A percentile compares a stretch with the other conserved stretches of the same genome.
Evolutionary conservation across 345 rosid genomes (phyloP).

Genomic region (Moricandia arvensis): DNA sequence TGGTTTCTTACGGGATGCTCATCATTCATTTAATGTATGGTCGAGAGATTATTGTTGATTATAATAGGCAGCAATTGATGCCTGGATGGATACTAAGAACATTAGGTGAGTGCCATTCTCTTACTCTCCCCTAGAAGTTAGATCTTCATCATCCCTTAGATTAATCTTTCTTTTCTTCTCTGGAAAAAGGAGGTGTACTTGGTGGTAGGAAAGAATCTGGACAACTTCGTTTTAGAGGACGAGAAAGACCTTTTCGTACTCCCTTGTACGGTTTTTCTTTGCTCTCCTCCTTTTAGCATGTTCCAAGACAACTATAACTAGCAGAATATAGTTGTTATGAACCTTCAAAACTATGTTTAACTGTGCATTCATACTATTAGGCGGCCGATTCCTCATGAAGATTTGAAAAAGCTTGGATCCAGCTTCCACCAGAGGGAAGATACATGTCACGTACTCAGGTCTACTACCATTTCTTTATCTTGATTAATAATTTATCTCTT

Average conservation of each 20-base stretch:
- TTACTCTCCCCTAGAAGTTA: neutral
- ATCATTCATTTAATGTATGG: constrained; percentile 73
- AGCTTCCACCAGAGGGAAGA: constrained; percentile 91
- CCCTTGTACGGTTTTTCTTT: constrained; percentile 58
- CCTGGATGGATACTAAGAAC: constrained; percentile 99
- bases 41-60: constrained; percentile 79
- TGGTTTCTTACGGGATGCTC: constrained; percentile 57
- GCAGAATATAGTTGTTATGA: neutral
- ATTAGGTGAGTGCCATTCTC: constrained; percentile 57
- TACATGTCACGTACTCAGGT: constrained; percentile 77
- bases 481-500: neutral
- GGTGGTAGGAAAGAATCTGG: constrained; percentile 27
- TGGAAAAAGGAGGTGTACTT: too few relatives aligned
- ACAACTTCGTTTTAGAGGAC: constrained; percentile 88
- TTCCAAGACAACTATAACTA: neutral
- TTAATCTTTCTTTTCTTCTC: neutral
- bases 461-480: constrained; percentile 13
- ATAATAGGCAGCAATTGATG: constrained; percentile 80
- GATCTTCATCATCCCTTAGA: neutral
- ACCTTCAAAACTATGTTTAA: neutral
- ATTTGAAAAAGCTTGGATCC: constrained; percentile 81
- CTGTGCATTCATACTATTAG: constrained; percentile 36
- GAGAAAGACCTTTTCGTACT: constrained; percentile 94
- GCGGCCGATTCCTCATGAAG: constrained; percentile 77
- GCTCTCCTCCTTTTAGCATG: neutral